These are phyloP conservation scores for Aspergillus haitiensis DNA, from an alignment of 495 filamentous ascomycete genomes.

Conservation along the genomic window DNA sequence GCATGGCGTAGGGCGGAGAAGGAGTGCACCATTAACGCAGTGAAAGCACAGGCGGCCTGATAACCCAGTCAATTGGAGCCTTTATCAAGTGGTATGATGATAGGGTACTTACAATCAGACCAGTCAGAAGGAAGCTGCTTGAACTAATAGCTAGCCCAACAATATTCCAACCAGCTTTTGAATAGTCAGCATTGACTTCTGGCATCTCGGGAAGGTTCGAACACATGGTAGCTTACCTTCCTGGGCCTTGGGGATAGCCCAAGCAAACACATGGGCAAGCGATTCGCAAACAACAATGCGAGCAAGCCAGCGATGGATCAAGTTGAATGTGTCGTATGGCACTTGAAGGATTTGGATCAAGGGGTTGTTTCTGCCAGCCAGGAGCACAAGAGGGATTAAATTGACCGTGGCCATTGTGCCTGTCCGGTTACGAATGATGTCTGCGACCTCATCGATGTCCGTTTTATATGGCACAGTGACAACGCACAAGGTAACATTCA, in stretches of 20 bases:
- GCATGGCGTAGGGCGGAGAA: conserved; percentile 81
- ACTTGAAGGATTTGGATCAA: conserved; percentile 63
- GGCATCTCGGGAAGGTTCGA: neutral
- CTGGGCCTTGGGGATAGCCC: conserved; percentile 67
- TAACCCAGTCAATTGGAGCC: conserved; percentile 16
- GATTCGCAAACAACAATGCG: conserved; percentile 68
- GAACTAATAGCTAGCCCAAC: conserved; percentile 48
- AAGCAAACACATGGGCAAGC: conserved; percentile 61
- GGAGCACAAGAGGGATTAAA: conserved; percentile 70
- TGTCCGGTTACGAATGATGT: conserved; percentile 66
- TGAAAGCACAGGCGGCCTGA: conserved; percentile 47
- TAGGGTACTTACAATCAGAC: conserved; percentile 49
- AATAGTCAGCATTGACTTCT: conserved; percentile 24
- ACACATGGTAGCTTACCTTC: conserved; percentile 36
- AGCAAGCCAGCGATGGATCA: conserved; percentile 77
- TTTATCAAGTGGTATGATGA: neutral
- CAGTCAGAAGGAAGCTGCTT: conserved; percentile 59
- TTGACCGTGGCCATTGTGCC: conserved; percentile 76
- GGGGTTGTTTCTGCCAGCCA: conserved; percentile 70
- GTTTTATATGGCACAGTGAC: conserved; percentile 62
- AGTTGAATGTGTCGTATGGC: conserved; percentile 76
- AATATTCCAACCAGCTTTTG: conserved; percentile 58
- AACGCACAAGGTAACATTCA: conserved; percentile 77
- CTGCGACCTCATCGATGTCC: conserved; percentile 45
- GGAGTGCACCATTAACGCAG: conserved; percentile 63